Base-by-base conservation (phyloP, 768 basidiomycete species). In the Thelephora aurantiotincta region DNA sequence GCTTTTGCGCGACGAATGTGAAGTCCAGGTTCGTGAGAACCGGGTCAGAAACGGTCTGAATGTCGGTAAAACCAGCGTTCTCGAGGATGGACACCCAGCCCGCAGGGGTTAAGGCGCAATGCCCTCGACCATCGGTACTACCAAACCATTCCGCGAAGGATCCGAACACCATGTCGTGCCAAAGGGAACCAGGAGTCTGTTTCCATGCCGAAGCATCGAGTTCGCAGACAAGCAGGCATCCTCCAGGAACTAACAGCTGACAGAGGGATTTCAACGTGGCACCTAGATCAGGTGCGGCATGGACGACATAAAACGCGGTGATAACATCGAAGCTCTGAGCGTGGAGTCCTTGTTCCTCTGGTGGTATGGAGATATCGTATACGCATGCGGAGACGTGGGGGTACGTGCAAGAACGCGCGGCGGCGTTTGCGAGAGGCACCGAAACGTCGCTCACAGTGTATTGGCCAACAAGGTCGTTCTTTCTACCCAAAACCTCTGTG, bases 241-340 rank as follows among this genome's bases (percentile, higher is more conserved):
- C 54, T 26, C 54, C 54, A 33, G 54, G 54, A 11, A 51, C 42
- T n/a, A 55, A 53, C 16, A 55, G 42, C 6, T 51, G 33, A n/a
- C 47, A 35, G 16, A 55, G 41, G 4, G 23, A 38, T 6, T 20
- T 44, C 19, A 55, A 38, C 3, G 54, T 45, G 18, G 22, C 42
- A 11, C 18, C 38, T n/a, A 52, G 42, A 35, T 49, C 42, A 18
- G 50, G 46, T 12, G 48, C 48, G 35, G 46, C 54, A 43, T 58
- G 54, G 6, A 58, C 36, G 16, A 53, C 48, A 35, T 58, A 47
- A 42, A 55, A 50, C 13, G 46, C 57, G 16, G 50, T 42, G 34
- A 54, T 35, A 23, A 54, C 51, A 22, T 57, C 52, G 37, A 55
- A 55, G 19, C 38, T 51, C 7, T 19, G 35, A 6, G 48, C 14